Evolutionary conservation across 1,139 yeast species (phyloP), one percentile per base, ranked within the genome.

Genomic region (Blastobotrys proliferans): DNA sequence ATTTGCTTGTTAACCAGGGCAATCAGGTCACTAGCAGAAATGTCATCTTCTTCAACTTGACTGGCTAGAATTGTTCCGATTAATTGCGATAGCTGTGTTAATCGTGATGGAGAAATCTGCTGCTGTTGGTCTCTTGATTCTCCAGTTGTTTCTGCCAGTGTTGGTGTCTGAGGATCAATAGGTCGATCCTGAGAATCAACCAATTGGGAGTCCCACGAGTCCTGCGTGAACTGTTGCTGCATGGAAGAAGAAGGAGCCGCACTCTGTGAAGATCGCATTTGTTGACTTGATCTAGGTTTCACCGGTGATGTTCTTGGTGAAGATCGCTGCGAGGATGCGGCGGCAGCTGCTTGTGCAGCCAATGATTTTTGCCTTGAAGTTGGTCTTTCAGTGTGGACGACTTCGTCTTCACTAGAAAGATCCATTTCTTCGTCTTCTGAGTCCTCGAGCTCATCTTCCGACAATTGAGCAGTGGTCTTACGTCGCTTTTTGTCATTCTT

Each of bases 31-130:
- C 53, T 58, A n/a, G 53, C 49, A 4, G 55, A 38, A 30, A 53
- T 51, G 17, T 55, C 52, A 35, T 61, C 66, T 20, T 55, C 62
- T 5, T 56, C 54, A 44, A 64, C 59, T 10, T 55, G 50, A 8
- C 57, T 45, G 5, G 62, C 56, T 20, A 59, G 45, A n/a, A 67
- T 48, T 38, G 50, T 52, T 3, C 70, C 71, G 2, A 65, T 59
- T 4, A 57, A 42, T 31, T 57, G 48, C 32, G 53, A 53, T 46
- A 68, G 65, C 32, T 44, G 50, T 6, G 47, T 53, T 29, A 59
- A 48, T 14, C 72, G 51, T 1, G 65, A 50, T 6, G 56, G 53
- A 16, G 69, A 59, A n/a, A 66, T 54, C 27, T 52, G 55, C 4
- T 50, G 41, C 25, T 47, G 50, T 10, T 9, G 16, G 4, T 31